Evolutionary conservation across 305 asterid species (phyloP), one percentile per base, ranked within the genome.

Genomic region (Rubia balearica): DNA sequence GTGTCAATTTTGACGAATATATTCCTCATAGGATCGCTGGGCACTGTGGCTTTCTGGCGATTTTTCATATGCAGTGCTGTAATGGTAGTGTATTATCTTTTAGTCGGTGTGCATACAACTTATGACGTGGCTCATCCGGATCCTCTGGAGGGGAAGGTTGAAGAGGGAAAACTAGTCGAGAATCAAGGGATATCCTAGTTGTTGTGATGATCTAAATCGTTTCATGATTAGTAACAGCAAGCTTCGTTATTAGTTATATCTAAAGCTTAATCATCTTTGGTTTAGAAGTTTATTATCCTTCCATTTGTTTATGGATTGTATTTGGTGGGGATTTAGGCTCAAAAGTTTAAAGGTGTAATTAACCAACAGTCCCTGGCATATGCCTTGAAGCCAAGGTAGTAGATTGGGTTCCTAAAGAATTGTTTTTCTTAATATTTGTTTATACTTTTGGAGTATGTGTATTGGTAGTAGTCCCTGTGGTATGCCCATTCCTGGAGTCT

Each of bases 101-200:
- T 94, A 13, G 97, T 83, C 24, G 96, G 97, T 3, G 96, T 94
- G 62, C 99, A 94, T 76, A 85, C 96, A 4, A 91, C 99, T 53
- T 94, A 91, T 56, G 99, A 94, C 75, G 72, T 87, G 81, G 91
- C 91, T 61, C 96, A 85, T 71, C 75, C 70, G 56, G 80, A 74
- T 46, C 68, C 62, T 27, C 71, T 74, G 49, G 79, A 67, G 22
- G 27, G 42, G 40, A 76, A 70, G 74, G 22, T 73, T 30, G 87
- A 78, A 49, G 85, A 72, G 46, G 92, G 82, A 19, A 79, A 65
- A 33, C 77, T 9, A 17, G 68, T 42, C 64, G 41, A 68, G 12
- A 51, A 53, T 53, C 72, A 65, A 46, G 75, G 56, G 69, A 36
- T 13, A 19, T 75, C 22, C n/a, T 79, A 77, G 79, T 74, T 48